Percentiles rank a stretch among this genome's conserved stretches.
Evolutionary conservation across 169 alveolate species (phyloP).

Genomic region (Eimeria falciformis): DNA sequence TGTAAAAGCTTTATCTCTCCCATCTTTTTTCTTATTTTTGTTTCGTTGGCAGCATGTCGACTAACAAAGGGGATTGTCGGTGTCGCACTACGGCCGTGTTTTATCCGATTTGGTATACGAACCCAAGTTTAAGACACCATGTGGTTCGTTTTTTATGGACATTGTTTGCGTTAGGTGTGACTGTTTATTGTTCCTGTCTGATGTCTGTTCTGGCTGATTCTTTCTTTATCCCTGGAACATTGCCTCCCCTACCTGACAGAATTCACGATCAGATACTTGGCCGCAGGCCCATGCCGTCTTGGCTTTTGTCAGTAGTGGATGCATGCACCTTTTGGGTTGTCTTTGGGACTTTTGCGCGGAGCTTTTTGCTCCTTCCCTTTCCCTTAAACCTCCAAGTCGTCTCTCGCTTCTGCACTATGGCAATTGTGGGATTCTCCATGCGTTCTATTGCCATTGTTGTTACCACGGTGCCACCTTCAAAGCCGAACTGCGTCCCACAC

Average conservation of each 20-base stretch:
- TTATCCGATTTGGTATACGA: background rate
- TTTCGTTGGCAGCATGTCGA: background rate
- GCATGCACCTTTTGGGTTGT: background rate
- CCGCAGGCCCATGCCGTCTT: background rate
- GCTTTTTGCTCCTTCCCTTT: constrained; percentile 21
- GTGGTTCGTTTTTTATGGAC: background rate
- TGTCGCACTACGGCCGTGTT: background rate
- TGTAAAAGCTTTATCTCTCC: too few species aligned
- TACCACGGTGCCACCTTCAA: background rate
- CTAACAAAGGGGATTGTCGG: background rate
- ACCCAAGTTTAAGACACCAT: background rate
- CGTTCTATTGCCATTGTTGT: constrained; percentile 4
- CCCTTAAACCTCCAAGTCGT: constrained; percentile 14
- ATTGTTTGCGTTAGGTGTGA: background rate
- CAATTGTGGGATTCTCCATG: background rate
- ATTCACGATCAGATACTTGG: background rate
- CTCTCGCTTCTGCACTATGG: background rate
- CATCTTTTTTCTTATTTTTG: too few species aligned
- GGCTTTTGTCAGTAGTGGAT: background rate
- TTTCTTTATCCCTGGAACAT: background rate
- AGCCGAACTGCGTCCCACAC: background rate
- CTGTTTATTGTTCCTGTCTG: background rate
- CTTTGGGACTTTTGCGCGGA: background rate
- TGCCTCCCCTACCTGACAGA: constrained; percentile 11
- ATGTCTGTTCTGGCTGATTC: background rate